These are phyloP conservation scores for Pseudophaeomoniella oleicola DNA, from an alignment of 2,329 filamentous ascomycete species.

Conservation along the genomic window DNA sequence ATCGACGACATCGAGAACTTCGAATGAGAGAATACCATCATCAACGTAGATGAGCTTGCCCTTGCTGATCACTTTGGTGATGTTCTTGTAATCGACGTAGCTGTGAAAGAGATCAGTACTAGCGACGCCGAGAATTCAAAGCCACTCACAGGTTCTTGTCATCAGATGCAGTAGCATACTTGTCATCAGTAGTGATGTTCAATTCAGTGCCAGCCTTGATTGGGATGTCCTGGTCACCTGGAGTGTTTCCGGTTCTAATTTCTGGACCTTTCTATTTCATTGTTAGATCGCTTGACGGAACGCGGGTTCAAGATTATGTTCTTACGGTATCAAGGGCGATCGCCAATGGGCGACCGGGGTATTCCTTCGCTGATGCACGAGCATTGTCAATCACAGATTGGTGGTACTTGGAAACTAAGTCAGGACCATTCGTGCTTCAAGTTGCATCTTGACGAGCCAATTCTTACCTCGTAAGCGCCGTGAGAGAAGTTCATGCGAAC, in stretches of 20 bases:
- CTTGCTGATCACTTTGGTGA: constrained; percentile 88
- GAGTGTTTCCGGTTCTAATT: constrained; percentile 70
- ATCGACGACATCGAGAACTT: constrained; percentile 77
- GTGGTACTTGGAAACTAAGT: no score
- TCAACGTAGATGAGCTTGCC: constrained; percentile 97
- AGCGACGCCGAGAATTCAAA: no score
- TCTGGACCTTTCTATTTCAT: constrained; percentile 56
- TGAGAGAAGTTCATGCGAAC: constrained; percentile 99
- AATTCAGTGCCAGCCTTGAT: constrained; percentile 71
- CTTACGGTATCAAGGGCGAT: constrained; percentile 78
- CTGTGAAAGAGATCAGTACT: no score
- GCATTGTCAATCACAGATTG: constrained; percentile 96
- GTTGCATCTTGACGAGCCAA: no score
- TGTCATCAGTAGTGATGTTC: constrained; percentile 93
- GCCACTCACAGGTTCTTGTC: constrained; percentile 94
- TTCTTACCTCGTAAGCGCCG: constrained; percentile 59
- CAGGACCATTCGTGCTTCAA: no score
- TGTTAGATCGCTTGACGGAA: constrained; percentile 14
- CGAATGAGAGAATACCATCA: constrained; percentile 92
- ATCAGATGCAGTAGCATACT: constrained; percentile 72
- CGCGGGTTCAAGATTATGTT: constrained; percentile 19
- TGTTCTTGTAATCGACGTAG: constrained; percentile 99
- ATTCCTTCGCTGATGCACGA: constrained; percentile 64
- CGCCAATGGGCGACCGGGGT: constrained; percentile 74
- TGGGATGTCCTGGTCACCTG: constrained; percentile 57